Evolutionary conservation across 2,329 filamentous ascomycete genomes (phyloP), one percentile per base, ranked within the genome.

Genomic region (Colletotrichum liriopes): DNA sequence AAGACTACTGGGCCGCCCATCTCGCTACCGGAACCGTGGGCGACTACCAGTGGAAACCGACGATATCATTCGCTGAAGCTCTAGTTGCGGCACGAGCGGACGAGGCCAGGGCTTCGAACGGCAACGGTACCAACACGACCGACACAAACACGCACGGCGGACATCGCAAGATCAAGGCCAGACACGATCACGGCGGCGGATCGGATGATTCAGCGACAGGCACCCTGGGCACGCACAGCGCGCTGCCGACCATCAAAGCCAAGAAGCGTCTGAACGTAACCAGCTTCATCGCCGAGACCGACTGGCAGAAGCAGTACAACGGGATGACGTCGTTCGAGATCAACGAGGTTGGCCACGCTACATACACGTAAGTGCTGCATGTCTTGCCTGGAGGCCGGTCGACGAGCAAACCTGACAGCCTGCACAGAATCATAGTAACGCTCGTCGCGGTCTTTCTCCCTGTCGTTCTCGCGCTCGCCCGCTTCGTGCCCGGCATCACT

Each of bases 301-400:
- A 58, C 6, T 70, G 63, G 61, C 63, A 65, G 54, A 65, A 75
- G 16, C 77, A 88, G 75, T 89, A 89, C 79, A 88, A 85, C 73
- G 86, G 80, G 75, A 84, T 18, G 85, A 87, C 66, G 6, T 32
- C 29, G 29, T 88, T 88, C 47, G 87, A 89, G 61, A 79, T 80
- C 71, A 89, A 88, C 45, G 80, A 82, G 62, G 67, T 49, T 1
- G 75, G 78, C 7, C 77, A 79, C 58, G 74, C 77, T 0, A 78
- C 66, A 32, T 32, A 32, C 29, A 32, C 5, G 65, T 49, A 16
- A 75, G 73, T 9, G 29, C 29, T 32, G 29, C 29, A 32, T 32
- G 29, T 32, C 29, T 32, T 32, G 29, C 29, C 29, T 32, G 29
- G 3, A 32, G 29, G 29, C 6, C 4, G 29, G 6, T 32, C 29